Evolutionary conservation across 345 rosid genomes (phyloP), one percentile per base, ranked within the genome.

Genomic region (Acer campestre): DNA sequence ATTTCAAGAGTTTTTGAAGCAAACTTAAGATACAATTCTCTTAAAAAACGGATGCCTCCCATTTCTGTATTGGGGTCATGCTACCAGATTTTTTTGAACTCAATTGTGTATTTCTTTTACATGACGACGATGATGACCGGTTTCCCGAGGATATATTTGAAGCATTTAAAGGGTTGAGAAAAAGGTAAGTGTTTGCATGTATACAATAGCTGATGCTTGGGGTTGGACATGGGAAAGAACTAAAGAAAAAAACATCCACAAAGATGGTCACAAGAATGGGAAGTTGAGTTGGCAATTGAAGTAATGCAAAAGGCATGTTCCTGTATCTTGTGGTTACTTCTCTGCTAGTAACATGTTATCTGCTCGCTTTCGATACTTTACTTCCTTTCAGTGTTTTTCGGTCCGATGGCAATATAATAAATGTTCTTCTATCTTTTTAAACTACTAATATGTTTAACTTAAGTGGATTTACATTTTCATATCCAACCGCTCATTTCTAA

Each of bases 191-290:
- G 56, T 95, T 92, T 76, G 92, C 75, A 95, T 95, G 97, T 95
- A 93, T 83, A 92, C 97, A 10, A 88, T 93, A 81, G 96, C 99
- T 65, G 99, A 95, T 90, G 99, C 82, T 77, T 95, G 99, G 99
- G 97, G 97, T 80, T 95, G 99, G 99, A 93, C 99, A 38, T 95
- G 99, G 99, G 99, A 95, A 82, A 79, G 90, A 93, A 61, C 75
- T 89, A 75, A 90, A 82, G 90, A 92, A 87, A 79, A 92, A 82
- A 86, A 82, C 83, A 25, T 78, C 98, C 97, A 20, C 88, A 59
- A 81, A 91, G 82, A 74, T 93, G 99, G 99, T 90, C 99, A 63
- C 99, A 92, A 63, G 99, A 95, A 75, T 88, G 93, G 97, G 99
- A 95, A 84, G 99, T 93, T 65, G 98, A 90, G 80, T 86, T 95